Evolutionary conservation across 306 rosid genomes (phyloP), one percentile per base, ranked within the genome.

Genomic region (Mimosa bimucronata): DNA sequence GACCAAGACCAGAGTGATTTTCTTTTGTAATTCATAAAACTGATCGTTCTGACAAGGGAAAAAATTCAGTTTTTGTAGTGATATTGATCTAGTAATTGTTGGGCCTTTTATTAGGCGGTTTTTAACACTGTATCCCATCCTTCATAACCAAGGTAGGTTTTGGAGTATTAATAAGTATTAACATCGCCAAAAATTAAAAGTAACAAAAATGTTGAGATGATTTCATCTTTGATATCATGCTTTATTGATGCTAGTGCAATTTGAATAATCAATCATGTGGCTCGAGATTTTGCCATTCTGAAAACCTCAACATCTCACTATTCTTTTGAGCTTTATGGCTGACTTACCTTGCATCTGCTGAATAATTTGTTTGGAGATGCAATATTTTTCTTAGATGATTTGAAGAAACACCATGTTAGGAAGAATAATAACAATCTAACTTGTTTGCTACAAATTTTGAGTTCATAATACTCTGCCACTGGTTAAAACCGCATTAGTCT

Each of bases 401-500:
- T 61, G 67, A 61, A 14, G 67, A 61, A 37, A 37, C 21, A 14
- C n/a, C 67, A 28, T 60, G 34, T 61, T 13, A 4, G 1, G 66
- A 61, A 61, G 67, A 28, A 61, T 14, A 61, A 61, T 61, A 61
- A 12, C n/a, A 2, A 58, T 60, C n/a, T 29, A 9, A 28, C 38
- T 28, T 28, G 66, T 60, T 25, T 1, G 44, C 31, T n/a, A 9
- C 26, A 42, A 6, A 30, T 53, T 81, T 71, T 26, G 44, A 34
- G 8, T 37, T 38, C 29, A 65, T 73, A 48, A 58, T 69, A 21
- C 53, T 74, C 75, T 74, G 71, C 23, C 64, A 14, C 26, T 68
- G 57, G 23, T 75, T 42, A 19, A 76, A 76, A 75, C 12, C 45
- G 25, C 48, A 48, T 76, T 73, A 19, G 26, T 71, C 55, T 48